phyloP scores from a whole-genome alignment of 306 rosid genomes.

The Trichosanthes truncata region DNA sequence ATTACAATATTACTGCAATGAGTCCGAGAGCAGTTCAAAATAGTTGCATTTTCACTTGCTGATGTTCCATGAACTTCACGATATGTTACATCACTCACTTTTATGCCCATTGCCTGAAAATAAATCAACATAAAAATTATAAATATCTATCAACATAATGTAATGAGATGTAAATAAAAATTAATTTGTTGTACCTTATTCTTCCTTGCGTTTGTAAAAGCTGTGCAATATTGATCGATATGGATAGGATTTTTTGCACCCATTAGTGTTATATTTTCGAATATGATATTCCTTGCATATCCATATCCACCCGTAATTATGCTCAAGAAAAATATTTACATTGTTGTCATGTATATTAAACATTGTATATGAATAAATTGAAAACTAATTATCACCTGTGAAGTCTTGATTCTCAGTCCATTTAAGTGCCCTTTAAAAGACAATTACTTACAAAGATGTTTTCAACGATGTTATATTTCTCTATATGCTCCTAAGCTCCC shows the following conservation, averaged over 20 bases:
- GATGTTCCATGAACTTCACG: slow-evolving; percentile 6
- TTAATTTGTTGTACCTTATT: background rate
- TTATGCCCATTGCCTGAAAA: background rate
- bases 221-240: slow-evolving; percentile 3
- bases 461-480: slow-evolving; percentile 26
- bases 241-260: slow-evolving; percentile 2
- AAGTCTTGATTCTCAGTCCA: slow-evolving; percentile 61
- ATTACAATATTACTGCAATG: slow-evolving; percentile 3
- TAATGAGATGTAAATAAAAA: background rate
- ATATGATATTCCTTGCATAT: slow-evolving; percentile 3
- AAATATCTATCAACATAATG: background rate
- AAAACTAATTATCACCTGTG: slow-evolving; percentile 26
- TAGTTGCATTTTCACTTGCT: background rate
- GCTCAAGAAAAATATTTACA: background rate
- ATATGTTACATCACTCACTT: slow-evolving; percentile 4
- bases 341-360: background rate
- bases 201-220: too few species aligned
- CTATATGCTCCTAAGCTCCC: slow-evolving; percentile 49
- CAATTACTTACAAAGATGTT: slow-evolving; percentile 38
- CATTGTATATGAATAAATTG: background rate
- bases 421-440: slow-evolving; percentile 31
- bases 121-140: background rate
- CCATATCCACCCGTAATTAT: slow-evolving; percentile 13
- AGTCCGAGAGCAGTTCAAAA: background rate
- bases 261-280: slow-evolving; percentile 2